Percentiles rank a stretch among this genome's conserved stretches.
These are phyloP conservation scores for Pichia inconspicua DNA, from an alignment of 1,139 yeast species.

Conservation along the genomic window DNA sequence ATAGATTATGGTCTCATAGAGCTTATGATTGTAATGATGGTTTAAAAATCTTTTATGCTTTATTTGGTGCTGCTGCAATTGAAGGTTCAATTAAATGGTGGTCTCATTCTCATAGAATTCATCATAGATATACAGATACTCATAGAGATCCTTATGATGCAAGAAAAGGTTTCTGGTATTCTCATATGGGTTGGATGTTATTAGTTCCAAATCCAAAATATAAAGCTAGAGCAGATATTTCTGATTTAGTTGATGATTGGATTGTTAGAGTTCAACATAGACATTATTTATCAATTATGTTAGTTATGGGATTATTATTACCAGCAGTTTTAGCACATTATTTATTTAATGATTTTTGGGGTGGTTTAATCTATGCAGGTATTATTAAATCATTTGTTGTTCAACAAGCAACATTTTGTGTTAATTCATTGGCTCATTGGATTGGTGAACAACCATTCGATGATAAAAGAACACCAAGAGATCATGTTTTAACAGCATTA, in stretches of 20 bases:
- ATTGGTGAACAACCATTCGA: constrained; percentile 97
- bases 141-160: constrained; percentile 97
- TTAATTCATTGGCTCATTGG: constrained; percentile 97
- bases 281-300: constrained; percentile 69
- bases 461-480: constrained; percentile 96
- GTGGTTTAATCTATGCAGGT: constrained; percentile 91
- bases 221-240: constrained; percentile 93
- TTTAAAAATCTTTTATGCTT: constrained; percentile 62
- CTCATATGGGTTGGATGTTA: constrained; percentile 98
- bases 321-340: constrained; percentile 75
- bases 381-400: constrained; percentile 72
- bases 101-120: constrained; percentile 96
- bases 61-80: constrained; percentile 90
- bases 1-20: constrained; percentile 83
- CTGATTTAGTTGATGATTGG: constrained; percentile 86
- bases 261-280: constrained; percentile 89
- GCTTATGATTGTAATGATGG: constrained; percentile 73
- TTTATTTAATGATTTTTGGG: constrained; percentile 83
- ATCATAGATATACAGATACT: constrained; percentile 96
- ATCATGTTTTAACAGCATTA: constrained; percentile 86
- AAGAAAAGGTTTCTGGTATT: constrained; percentile 88
- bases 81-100: constrained; percentile 99
- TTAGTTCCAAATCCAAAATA: constrained; percentile 86
- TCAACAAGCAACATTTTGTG: constrained; percentile 98
- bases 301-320: constrained; percentile 57